Evolutionary conservation across 176 grass and related monocot genomes (phyloP).

Genomic region (Leersia perrieri): DNA sequence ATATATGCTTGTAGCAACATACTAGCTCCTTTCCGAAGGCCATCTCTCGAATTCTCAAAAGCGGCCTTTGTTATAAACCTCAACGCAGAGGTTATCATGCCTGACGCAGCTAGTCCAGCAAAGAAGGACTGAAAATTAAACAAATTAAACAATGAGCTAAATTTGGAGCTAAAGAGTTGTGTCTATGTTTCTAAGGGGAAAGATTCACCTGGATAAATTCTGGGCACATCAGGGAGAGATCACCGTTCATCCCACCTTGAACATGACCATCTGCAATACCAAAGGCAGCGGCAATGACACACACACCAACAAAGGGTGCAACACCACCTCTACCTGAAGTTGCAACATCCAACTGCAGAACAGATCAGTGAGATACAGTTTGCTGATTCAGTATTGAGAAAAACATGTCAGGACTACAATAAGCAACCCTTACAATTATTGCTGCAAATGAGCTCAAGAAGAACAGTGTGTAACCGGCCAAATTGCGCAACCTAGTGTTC

Average conservation of each 20-base stretch:
- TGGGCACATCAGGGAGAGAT: slow-evolving; percentile 70
- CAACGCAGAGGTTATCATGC: slow-evolving; percentile 57
- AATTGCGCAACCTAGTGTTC: slow-evolving; percentile 60
- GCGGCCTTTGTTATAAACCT: slow-evolving; percentile 62
- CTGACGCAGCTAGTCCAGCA: slow-evolving; percentile 72
- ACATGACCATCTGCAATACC: slow-evolving; percentile 65
- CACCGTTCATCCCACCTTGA: slow-evolving; percentile 68
- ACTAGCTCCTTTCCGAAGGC: slow-evolving; percentile 71
- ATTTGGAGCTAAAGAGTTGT: not conserved
- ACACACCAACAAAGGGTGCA: slow-evolving; percentile 50
- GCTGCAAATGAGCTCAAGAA: slow-evolving; percentile 56
- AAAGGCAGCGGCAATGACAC: slow-evolving; percentile 52
- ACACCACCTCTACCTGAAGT: slow-evolving; percentile 59
- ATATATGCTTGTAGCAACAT: not conserved
- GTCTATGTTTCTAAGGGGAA: not conserved
- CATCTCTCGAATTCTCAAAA: slow-evolving; percentile 63
- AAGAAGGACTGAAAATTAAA: slow-evolving; percentile 46
- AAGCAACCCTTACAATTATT: slow-evolving; percentile 37
- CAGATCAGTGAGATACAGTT: not conserved
- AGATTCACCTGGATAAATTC: slow-evolving; percentile 59
- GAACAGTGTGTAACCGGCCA: slow-evolving; percentile 60
- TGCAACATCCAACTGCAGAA: not conserved
- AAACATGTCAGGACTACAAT: not conserved
- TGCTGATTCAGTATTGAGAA: not conserved
- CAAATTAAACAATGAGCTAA: not conserved